Evolutionary conservation across 345 rosid species (phyloP), one percentile per base, ranked within the genome.

Genomic region (Raphanus sativus): DNA sequence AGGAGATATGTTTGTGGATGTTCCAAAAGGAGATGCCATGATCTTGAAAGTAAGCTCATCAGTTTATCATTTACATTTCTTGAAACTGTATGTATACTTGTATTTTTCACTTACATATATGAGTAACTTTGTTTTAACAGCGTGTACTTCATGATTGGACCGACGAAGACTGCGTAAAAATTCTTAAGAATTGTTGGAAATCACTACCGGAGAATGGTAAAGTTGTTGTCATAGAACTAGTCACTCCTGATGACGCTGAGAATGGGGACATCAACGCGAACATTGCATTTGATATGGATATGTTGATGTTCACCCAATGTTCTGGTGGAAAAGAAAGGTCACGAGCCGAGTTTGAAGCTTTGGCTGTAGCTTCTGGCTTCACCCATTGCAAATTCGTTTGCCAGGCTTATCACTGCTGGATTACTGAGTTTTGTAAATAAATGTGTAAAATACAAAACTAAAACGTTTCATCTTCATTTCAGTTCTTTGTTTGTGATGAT

Each of bases 11-110:
- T 91, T 93, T 54, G 84, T 74, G 0, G 87, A 89, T 36, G 82
- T 89, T 10, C 98, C 97, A 6, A 81, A 75, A n/a, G 97, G 85
- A 40, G 97, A 94, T 68, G 93, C 96, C 62, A 88, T 91, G 76
- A 90, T 91, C 88, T 89, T 91, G 82, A 91, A 63, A 63, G 67
- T 63, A 63, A 33, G 67, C 16, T 30, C 1, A 33, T 15, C 45
- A 62, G 34, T 55, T 10, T 11, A 34, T 64, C 21, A 21, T 21
- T 21, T 21, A 21, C 21, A 21, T 21, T 21, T 21, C 21, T 21
- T 21, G 21, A 21, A 21, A 21, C 21, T 21, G 21, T 21, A 21
- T 21, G 21, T 21, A 21, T 21, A 21, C 21, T 21, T 21, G 21
- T 21, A 21, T 21, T 21, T 21, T 21, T 21, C 21, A 21, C 21